These are phyloP conservation scores for Plasmodium adleri DNA, from an alignment of 169 alveolate genomes.

Conservation along the genomic window DNA sequence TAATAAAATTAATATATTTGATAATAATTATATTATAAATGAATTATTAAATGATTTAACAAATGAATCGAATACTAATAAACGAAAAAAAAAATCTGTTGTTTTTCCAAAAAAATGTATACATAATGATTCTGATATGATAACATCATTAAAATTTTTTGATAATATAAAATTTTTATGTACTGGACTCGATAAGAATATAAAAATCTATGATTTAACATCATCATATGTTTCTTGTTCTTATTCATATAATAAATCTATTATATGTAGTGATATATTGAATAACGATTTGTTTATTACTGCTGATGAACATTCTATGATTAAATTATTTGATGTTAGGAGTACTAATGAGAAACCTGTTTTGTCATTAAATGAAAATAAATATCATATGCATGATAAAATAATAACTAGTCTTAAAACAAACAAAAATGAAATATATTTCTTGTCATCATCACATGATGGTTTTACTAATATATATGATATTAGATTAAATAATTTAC, in stretches of 20 bases:
- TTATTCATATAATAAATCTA: conserved; percentile 52
- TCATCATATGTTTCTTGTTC: conserved; percentile 14
- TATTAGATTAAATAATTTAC: conserved; percentile 53
- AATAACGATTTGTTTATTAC: conserved; percentile 29
- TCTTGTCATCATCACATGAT: conserved; percentile 69
- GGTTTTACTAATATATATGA: conserved; percentile 67
- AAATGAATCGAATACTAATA: conserved; percentile 22
- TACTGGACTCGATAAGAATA: conserved; percentile 47
- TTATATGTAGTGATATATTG: conserved; percentile 45
- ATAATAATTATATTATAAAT: conserved; percentile 42
- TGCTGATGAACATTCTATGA: conserved; percentile 66
- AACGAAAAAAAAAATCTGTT: conserved; percentile 43
- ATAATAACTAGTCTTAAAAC: conserved; percentile 42
- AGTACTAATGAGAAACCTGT: conserved; percentile 31
- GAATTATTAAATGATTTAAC: conserved; percentile 14
- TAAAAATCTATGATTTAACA: conserved; percentile 59
- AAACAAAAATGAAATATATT: conserved; percentile 48
- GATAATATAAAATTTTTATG: conserved; percentile 40
- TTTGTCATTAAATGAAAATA: conserved; percentile 46
- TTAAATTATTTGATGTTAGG: conserved; percentile 68
- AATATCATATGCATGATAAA: conserved; percentile 72
- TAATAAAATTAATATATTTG: conserved; percentile 74
- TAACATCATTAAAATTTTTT: conserved; percentile 46
- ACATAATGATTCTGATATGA: conserved; percentile 48
- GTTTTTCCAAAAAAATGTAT: conserved; percentile 62